Evolutionary conservation across 75 land plant genomes (phyloP).

Genomic region (Selaginella moellendorffii): DNA sequence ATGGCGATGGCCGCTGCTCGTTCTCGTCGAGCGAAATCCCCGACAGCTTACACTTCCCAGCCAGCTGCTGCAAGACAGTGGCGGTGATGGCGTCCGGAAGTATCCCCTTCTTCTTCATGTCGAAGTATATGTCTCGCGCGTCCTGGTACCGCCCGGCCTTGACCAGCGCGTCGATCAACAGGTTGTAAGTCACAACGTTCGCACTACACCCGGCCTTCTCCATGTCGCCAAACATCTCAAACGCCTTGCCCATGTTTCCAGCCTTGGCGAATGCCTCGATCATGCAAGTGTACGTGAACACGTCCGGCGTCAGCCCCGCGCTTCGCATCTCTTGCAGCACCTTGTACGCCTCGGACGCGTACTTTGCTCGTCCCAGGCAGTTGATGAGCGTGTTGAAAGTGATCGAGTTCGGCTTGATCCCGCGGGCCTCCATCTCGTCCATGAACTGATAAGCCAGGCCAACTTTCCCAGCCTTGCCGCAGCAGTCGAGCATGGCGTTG

Average conservation of each 20-base stretch:
- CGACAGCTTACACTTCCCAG: no score
- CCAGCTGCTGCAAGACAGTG: neutral
- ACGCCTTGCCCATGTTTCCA: constrained; percentile 26
- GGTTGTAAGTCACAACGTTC: constrained; percentile 33
- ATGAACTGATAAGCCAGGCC: constrained; percentile 39
- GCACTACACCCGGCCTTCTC: constrained; percentile 22
- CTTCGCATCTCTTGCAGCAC: neutral
- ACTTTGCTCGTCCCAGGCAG: neutral
- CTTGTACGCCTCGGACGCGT: neutral
- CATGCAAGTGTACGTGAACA: constrained; percentile 7
- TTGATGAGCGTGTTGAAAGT: neutral
- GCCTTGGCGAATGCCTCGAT: constrained; percentile 32
- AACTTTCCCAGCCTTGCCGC: constrained; percentile 58
- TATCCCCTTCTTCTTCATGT: neutral
- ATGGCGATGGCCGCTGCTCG: no score
- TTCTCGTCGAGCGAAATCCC: no score
- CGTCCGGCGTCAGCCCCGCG: neutral
- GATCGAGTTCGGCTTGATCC: neutral
- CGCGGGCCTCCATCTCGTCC: neutral
- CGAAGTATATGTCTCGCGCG: neutral
- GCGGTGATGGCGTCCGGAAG: neutral
- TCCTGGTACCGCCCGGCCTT: constrained; percentile 20
- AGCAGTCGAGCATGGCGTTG: constrained; percentile 61
- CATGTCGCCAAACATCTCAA: constrained; percentile 31
- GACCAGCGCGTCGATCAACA: constrained; percentile 33